These are phyloP conservation scores for Anisodus tanguticus DNA, from an alignment of 257 asterid species.

Conservation along the genomic window DNA sequence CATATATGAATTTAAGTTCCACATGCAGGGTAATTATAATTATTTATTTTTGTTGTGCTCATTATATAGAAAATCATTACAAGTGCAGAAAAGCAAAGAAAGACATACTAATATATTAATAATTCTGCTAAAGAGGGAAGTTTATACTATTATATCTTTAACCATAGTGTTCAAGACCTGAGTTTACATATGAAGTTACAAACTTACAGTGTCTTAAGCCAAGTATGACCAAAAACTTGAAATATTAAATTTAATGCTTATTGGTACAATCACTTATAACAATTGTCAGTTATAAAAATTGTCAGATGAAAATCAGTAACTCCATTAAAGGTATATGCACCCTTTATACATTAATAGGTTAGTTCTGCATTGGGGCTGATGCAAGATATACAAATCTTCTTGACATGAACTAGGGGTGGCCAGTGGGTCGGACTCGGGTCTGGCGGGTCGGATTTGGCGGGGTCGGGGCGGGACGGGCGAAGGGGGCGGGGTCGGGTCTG, in stretches of 20 bases:
- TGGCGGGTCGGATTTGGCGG: no score
- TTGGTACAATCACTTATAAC: background rate
- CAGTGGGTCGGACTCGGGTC: no score
- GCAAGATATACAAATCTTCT: background rate
- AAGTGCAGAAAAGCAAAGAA: background rate
- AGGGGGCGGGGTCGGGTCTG: no score
- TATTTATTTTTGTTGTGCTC: background rate
- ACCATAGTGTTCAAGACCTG: background rate
- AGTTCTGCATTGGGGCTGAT: background rate
- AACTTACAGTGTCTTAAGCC: no score
- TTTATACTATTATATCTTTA: no score
- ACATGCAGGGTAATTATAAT: background rate
- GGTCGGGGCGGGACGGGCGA: no score
- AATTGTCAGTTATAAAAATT: no score
- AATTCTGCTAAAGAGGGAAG: background rate
- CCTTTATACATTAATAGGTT: background rate
- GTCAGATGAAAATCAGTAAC: no score
- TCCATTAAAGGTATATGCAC: no score
- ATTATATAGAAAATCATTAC: background rate
- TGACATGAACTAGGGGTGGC: background rate
- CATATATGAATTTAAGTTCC: constrained; percentile 1
- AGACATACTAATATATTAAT: background rate
- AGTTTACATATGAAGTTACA: background rate
- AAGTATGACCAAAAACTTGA: no score
- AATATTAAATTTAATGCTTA: no score